Base-by-base conservation (phyloP, 768 basidiomycete species). In the Floccularia luteovirens region DNA sequence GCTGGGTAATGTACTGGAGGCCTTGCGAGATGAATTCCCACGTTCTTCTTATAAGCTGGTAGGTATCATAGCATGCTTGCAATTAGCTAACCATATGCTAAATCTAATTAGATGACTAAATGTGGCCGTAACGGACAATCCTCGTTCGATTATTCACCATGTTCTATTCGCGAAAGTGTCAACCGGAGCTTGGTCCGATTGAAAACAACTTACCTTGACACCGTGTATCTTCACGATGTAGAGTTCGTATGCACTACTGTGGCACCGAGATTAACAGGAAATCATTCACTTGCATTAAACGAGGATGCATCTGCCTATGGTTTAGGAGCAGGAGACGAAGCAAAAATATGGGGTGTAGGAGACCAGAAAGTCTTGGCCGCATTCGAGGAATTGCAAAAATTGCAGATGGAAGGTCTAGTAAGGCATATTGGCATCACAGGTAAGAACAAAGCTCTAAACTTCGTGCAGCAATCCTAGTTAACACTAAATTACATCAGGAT, bases 181-280 rank as follows among this genome's bases (percentile, higher is more conserved):
- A 56, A 66, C 35, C 75, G 74, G 42, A 87, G 84, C 50, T 62
- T 90, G 23, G 59, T 66, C 31, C 76, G 88, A 16, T 52, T 92
- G 42, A 73, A 81, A 37, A 91, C 90, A 8, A 59, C 67, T 43
- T 90, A 91, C 53, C 68, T 93, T 24, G 90, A 93, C 48, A 64
- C 68, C 0, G 85, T 90, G 0, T 90, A 85, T 53, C 61, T 90
- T 22, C 90, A 93, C 52, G 90, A 93, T 54, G 74, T 86, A 35
- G 90, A 92, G 63, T 88, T 79, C 47, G 74, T 91, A 10, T 72
- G 72, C 28, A 69, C 76, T 2, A 56, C 61, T 25, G 63, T 80
- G 30, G 50, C 63, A 21, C 72, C 80, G 1, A 63, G 63, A 32
- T 53, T 55, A 20, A 69, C 63, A 13, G 86, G 85, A 3, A 67